A percentile compares a stretch with the other conserved stretches of the same genome.
Conservation (phyloP, 2,329 filamentous ascomycete species). For the Fusarium brachygibbosum region DNA sequence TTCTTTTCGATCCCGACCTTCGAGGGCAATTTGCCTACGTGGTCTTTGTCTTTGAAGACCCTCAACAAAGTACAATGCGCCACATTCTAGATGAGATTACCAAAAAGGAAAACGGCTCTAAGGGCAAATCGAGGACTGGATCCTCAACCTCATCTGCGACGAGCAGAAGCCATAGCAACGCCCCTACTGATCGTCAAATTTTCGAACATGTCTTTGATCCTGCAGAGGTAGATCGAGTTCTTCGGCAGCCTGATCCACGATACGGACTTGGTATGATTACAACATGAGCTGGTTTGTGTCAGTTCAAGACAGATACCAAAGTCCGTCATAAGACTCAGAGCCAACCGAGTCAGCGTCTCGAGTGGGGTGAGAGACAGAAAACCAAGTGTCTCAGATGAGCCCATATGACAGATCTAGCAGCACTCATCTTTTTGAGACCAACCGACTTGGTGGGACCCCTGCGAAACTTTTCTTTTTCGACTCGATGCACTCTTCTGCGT, state of each 20-base stretch:
- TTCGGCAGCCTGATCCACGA: conserved; percentile 67
- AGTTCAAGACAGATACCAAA: conserved; percentile 24
- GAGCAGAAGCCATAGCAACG: conserved; percentile 49
- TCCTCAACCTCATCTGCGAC: conserved; percentile 50
- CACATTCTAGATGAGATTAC: conserved; percentile 68
- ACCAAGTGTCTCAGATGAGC: conserved; percentile 22
- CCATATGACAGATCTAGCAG: conserved; percentile 29
- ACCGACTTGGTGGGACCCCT: conserved; percentile 41
- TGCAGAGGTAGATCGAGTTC: conserved; percentile 63
- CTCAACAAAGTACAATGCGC: conserved; percentile 65
- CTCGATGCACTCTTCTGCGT: conserved; percentile 37
- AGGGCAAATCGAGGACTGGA: conserved; percentile 53
- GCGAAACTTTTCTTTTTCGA: conserved; percentile 40
- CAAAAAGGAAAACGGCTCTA: conserved; percentile 61
- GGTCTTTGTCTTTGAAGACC: conserved; percentile 74
- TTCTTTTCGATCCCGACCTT: conserved; percentile 73
- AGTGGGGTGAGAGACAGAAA: conserved; percentile 23
- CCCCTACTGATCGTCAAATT: conserved; percentile 63
- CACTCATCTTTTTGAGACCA: conserved; percentile 33
- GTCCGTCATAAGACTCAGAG: conserved; percentile 9
- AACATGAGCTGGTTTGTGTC: conserved; percentile 45
- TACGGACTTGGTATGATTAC: conserved; percentile 68
- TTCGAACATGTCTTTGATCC: conserved; percentile 67
- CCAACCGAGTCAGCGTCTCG: conserved; percentile 14
- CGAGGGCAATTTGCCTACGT: conserved; percentile 72